A percentile compares a stretch with the other conserved stretches of the same genome.
Conservation (phyloP, 331 rosid species). For the Stylosanthes scabra region DNA sequence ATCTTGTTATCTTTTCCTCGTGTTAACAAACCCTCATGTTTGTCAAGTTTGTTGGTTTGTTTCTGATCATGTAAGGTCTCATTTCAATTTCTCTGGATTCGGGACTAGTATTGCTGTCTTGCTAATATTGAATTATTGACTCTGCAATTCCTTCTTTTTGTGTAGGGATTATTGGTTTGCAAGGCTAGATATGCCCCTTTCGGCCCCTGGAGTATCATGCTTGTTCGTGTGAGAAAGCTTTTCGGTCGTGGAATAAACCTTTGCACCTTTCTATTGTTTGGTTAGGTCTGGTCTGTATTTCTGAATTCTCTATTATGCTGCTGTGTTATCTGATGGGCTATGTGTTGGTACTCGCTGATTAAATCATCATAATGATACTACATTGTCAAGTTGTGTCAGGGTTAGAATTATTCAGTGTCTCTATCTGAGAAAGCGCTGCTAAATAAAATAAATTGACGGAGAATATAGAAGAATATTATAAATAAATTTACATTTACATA, state of each 20-base stretch:
- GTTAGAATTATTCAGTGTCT: not conserved
- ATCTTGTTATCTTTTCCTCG: not conserved
- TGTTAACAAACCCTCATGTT: no score
- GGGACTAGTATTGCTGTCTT: not conserved
- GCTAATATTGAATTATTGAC: not conserved
- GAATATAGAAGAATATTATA: not conserved
- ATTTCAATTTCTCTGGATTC: constrained; percentile 8
- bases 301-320: constrained; percentile 17
- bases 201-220: not conserved
- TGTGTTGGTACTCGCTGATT: constrained; percentile 10
- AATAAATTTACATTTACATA: not conserved
- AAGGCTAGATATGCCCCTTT: constrained; percentile 52
- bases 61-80: constrained; percentile 1
- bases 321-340: constrained; percentile 11
- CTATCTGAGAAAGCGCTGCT: not conserved
- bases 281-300: constrained; percentile 41
- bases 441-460: not conserved
- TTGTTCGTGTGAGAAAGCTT: constrained; percentile 18
- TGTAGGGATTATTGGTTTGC: constrained; percentile 89
- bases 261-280: constrained; percentile 2
- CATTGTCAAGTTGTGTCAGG: constrained; percentile 2
- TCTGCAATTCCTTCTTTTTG: not conserved
- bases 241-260: constrained; percentile 41
- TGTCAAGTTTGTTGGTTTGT: not conserved
- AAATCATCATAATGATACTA: not conserved